Percentiles rank a stretch among this genome's conserved stretches.
phyloP scores from a whole-genome alignment of 176 grass and related monocot species.

The Triticum aestivum region DNA sequence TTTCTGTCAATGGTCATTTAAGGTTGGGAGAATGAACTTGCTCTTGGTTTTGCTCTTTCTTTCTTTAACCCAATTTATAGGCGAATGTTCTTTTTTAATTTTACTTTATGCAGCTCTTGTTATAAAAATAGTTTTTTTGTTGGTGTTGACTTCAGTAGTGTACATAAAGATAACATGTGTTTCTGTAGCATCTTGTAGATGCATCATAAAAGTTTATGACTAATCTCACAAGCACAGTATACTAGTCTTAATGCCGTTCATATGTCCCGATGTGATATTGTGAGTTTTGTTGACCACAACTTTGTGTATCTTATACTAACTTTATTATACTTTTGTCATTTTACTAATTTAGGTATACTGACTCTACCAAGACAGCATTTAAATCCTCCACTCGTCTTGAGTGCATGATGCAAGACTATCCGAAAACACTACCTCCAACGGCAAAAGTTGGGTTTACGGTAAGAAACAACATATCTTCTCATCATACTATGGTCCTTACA shows the following conservation, averaged over 20 bases:
- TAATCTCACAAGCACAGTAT: not conserved
- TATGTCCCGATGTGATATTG: not conserved
- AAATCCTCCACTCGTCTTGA: conserved; percentile 94
- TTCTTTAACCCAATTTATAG: conserved; percentile 6
- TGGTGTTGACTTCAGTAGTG: not conserved
- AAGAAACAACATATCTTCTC: not conserved
- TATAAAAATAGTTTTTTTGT: not conserved
- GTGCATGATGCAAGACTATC: conserved; percentile 99
- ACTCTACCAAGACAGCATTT: conserved; percentile 85
- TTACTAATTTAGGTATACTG: conserved; percentile 63
- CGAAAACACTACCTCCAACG: conserved; percentile 77
- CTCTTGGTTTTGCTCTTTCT: not conserved
- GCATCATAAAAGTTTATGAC: not conserved
- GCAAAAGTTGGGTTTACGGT: conserved; percentile 98
- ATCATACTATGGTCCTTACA: not conserved
- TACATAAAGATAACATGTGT: not conserved
- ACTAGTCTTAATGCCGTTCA: not conserved
- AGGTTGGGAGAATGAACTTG: not conserved
- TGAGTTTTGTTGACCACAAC: not conserved
- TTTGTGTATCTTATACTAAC: not conserved
- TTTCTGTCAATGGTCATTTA: not conserved
- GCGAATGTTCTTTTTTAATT: not conserved
- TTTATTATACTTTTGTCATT: not conserved
- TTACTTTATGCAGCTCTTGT: not conserved
- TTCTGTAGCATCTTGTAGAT: not conserved